Evolutionary conservation across 345 rosid genomes (phyloP), one percentile per base, ranked within the genome.

Genomic region (Sisymbrium altissimum): DNA sequence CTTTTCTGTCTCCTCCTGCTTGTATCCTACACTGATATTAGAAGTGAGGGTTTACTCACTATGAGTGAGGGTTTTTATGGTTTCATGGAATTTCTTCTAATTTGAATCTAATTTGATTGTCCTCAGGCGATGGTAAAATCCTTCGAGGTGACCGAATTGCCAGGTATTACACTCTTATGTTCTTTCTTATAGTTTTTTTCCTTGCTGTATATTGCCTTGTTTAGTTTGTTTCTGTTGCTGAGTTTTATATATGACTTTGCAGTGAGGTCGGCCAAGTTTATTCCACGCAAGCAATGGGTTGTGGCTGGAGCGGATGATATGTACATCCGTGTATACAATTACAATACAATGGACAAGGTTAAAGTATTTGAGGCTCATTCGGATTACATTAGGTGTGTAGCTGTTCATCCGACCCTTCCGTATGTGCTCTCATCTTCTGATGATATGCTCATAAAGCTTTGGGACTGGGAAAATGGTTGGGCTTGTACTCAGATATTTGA

Each of bases 391-490:
- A 86, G 99, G 78, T 89, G 97, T 49, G 87, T 96, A 68, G 88
- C 96, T 44, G 93, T 92, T 67, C 99, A 96, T 79, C 99, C 98
- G 30, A 89, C 89, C 9, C 89, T 87, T 64, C 98, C 99, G 1
- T 90, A 85, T 72, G 91, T 96, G 82, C 69, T 96, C 77, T 92
- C 99, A 58, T 83, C 97, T 38, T 96, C 99, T 29, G 99, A 96
- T 88, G 99, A 96, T 83, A 96, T 89, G 96, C 97, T 90, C 77
- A 89, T 96, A 58, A 96, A 96, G 82, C 92, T 96, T 61, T 96
- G 99, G 99, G 98, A 96, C 77, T 96, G 99, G 99, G 99, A 96
- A 78, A 92, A 92, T 79, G 94, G 90, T 71, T 96, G 99, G 99
- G 83, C 80, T 17, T 92, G 97, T 71, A 84, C 92, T 76, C 96